Conservation (phyloP, 768 basidiomycete genomes). For the Lentinula lateritia region DNA sequence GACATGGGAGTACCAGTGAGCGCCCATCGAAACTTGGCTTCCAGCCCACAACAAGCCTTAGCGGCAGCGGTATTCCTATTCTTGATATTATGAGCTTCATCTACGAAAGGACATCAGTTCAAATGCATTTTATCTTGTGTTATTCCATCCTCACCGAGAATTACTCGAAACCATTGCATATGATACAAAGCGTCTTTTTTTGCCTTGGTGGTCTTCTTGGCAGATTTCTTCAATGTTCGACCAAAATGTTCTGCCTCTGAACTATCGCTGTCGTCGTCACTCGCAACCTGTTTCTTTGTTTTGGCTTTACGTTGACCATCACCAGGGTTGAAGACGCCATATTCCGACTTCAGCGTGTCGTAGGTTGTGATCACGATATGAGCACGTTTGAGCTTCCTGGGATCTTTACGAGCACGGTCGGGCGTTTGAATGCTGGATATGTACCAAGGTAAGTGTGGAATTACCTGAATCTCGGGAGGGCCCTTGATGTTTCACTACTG, state of each 20-base stretch:
- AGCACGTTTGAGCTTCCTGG: constrained; percentile 40
- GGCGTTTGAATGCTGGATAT: neutral
- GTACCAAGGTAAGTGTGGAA: constrained; percentile 9
- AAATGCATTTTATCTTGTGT: neutral
- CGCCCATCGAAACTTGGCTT: constrained; percentile 82
- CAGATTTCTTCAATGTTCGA: constrained; percentile 31
- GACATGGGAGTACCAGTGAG: constrained; percentile 81
- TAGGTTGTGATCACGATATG: constrained; percentile 89
- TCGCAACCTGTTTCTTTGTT: constrained; percentile 29
- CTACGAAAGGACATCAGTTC: constrained; percentile 26
- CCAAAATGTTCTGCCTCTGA: constrained; percentile 44
- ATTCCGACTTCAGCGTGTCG: constrained; percentile 76
- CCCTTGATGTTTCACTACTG: constrained; percentile 75
- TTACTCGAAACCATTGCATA: constrained; percentile 79
- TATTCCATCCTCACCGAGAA: constrained; percentile 56
- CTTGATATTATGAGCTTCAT: constrained; percentile 95
- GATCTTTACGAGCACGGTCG: constrained; percentile 36
- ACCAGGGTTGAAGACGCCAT: constrained; percentile 28
- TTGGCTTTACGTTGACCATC: constrained; percentile 18
- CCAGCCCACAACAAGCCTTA: constrained; percentile 63
- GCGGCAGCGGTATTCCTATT: constrained; percentile 75
- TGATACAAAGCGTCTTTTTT: constrained; percentile 70
- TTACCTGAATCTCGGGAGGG: constrained; percentile 19
- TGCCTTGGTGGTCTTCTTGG: constrained; percentile 24
- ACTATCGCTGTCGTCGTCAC: constrained; percentile 28